Base-by-base conservation (phyloP, 441 rosid genomes). In the Bocquillonia castaneifolia region DNA sequence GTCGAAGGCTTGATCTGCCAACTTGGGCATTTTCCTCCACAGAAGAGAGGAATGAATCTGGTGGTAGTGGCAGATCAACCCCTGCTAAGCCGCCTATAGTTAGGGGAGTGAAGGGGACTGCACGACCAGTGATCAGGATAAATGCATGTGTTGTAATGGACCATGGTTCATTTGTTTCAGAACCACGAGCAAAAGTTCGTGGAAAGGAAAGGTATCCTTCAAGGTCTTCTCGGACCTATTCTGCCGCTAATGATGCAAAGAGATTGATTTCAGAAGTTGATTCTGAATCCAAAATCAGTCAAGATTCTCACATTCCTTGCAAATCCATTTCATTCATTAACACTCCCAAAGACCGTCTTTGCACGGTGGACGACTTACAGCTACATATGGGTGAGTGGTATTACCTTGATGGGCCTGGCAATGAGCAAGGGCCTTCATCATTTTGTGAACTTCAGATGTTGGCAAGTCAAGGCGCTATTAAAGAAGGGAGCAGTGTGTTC, bases 91-190 rank as follows among this genome's bases (percentile, higher is more conserved):
- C 85, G 71, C 74, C 83, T 63, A 40, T 78, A 32, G 58, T 61
- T 48, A 91, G 96, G 75, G 98, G 92, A 74, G 76, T 82, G 63
- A 92, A 84, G 76, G 99, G 97, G 65, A 84, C 81, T 59, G 55
- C 81, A 70, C 82, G 88, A 55, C 74, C 98, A 22, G 99, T 95
- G 50, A 92, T 95, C 74, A 89, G 91, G 86, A 88, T 95, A 71
- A 95, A 95, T 81, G 91, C 98, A 17, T 95, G 97, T 85, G 99
- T 95, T 59, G 96, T 95, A 64, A 92, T 81, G 83, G 98, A 92
- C 76, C 95, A 91, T 72, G 96, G 90, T 72, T 82, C 96, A 64
- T 77, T 84, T 67, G 85, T 92, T 82, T 89, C 94, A 58, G 99
- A 88, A 66, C 52, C 88, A 14, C 93, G 85, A 48, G 34, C 74